Percentiles rank a stretch among this genome's conserved stretches.
phyloP scores from a whole-genome alignment of 2,329 filamentous ascomycete genomes.

The Xylaria sp. region DNA sequence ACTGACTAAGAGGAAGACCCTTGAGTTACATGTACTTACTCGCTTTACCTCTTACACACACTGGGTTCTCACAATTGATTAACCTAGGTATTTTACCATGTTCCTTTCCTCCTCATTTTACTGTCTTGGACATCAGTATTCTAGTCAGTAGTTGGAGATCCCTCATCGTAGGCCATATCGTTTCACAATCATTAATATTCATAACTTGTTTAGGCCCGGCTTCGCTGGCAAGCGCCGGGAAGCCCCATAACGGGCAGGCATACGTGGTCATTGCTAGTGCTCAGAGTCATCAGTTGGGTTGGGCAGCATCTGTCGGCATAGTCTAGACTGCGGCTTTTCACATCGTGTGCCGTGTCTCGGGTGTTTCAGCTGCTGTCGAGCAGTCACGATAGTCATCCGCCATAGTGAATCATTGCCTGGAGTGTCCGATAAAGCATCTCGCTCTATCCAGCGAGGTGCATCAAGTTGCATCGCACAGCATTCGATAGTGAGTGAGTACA shows the following conservation, averaged over 20 bases:
- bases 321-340: neutral
- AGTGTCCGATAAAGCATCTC: neutral
- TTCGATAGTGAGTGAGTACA: neutral
- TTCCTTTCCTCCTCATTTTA: neutral
- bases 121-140: neutral
- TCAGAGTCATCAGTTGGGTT: neutral
- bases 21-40: neutral
- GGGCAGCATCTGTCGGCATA: constrained; percentile 1
- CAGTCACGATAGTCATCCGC: neutral
- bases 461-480: constrained; percentile 24
- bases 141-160: neutral
- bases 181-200: neutral
- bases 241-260: neutral
- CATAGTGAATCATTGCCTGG: neutral
- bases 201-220: neutral
- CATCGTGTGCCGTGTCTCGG: neutral
- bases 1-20: neutral
- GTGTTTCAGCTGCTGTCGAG: constrained; percentile 20
- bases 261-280: constrained; percentile 7
- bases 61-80: neutral
- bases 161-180: neutral
- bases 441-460: constrained; percentile 15
- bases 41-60: neutral
- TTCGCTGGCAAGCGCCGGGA: constrained; percentile 4
- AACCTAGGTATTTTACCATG: neutral